phyloP scores from a whole-genome alignment of 768 basidiomycete species.

The Calocera viscosa region DNA sequence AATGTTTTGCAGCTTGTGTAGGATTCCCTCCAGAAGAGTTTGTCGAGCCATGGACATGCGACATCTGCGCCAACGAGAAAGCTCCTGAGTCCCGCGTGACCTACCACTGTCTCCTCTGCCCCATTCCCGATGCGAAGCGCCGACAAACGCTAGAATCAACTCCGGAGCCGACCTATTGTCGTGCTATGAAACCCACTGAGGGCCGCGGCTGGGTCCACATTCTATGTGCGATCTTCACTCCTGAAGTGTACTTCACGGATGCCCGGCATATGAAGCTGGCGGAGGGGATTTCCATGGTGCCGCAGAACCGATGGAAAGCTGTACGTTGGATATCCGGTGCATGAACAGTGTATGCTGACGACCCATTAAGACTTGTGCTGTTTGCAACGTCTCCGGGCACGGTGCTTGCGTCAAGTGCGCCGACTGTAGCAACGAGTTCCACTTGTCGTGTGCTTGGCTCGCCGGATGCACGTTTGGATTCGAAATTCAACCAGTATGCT shows the following conservation, averaged over 20 bases:
- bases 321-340: conserved; percentile 34
- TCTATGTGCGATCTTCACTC: conserved; percentile 75
- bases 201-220: conserved; percentile 88
- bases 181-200: conserved; percentile 80
- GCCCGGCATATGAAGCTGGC: conserved; percentile 58
- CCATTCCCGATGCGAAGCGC: conserved; percentile 37
- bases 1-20: conserved; percentile 39
- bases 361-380: conserved; percentile 46
- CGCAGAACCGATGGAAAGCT: conserved; percentile 52
- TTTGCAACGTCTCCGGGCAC: conserved; percentile 51
- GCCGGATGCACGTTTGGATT: conserved; percentile 79
- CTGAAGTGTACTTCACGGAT: conserved; percentile 74
- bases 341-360: conserved; percentile 14
- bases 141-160: conserved; percentile 21
- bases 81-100: conserved; percentile 69
- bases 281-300: conserved; percentile 71
- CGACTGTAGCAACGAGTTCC: conserved; percentile 70
- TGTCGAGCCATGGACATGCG: conserved; percentile 71
- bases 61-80: conserved; percentile 76
- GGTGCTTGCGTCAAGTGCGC: conserved; percentile 77
- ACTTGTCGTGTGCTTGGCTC: conserved; percentile 83
- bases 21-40: conserved; percentile 47
- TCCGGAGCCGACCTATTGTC: conserved; percentile 36
- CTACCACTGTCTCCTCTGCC: conserved; percentile 74
- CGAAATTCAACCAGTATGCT: conserved; percentile 63